Evolutionary conservation across 495 filamentous ascomycete species (phyloP), one percentile per base, ranked within the genome.

Genomic region (Aspergillus ostianus): DNA sequence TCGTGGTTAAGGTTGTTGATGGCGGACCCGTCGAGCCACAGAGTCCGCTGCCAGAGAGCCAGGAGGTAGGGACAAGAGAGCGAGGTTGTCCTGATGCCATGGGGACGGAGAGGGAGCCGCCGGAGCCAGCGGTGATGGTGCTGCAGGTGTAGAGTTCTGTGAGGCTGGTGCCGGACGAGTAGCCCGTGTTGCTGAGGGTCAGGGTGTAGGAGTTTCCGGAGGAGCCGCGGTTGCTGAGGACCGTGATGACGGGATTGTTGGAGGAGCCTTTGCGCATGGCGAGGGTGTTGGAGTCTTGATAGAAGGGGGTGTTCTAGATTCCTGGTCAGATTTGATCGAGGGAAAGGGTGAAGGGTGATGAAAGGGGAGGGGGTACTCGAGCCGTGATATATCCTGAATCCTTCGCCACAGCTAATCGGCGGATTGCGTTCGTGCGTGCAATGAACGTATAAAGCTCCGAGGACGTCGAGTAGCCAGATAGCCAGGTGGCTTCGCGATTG

Each of bases 401-500:
- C 12, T 53, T 55, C 2, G 18, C 20, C 27, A 65, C 59, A 10
- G 63, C 63, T 45, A 60, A 55, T 17, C n/a, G 57, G 0, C 63
- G 63, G 46, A 65, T 65, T 5, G 41, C 44, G 29, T 65, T 65
- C 12, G 63, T 20, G 3, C 20, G 20, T 0, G 59, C 56, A 13
- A 66, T 60, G 3, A 55, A 29, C 1, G 19, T 47, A 49, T 66
- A 66, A 1, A 66, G 18, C 36, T 59, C 50, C 23, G 44, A 41
- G 8, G 50, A 20, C 2, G 55, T 57, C 46, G 55, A 20, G 19
- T 53, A 59, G 8, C 57, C 50, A 6, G 51, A 53, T 32, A 51
- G 3, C 91, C 91, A 95, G 50, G 87, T 72, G 9, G 90, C 89
- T 65, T 93, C 91, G 41, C 91, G 85, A 67, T 93, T 90, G 48